A percentile compares a stretch with the other conserved stretches of the same genome.
Evolutionary conservation across 164 flowering plant species (phyloP).

Genomic region (Macadamia tetraphylla): DNA sequence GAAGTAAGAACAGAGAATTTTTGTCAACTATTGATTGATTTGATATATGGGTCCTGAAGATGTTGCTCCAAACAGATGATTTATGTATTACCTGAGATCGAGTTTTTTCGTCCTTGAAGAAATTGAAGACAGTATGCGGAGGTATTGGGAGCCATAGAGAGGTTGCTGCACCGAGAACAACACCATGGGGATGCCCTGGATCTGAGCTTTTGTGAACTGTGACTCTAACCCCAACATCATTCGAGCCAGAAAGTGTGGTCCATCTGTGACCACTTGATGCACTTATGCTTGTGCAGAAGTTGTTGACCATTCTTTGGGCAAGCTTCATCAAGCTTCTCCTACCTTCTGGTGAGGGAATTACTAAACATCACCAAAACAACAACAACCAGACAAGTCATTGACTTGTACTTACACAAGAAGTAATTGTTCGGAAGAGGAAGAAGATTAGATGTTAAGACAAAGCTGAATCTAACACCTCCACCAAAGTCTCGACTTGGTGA

Average conservation of each 20-base stretch:
- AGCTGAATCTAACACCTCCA: neutral
- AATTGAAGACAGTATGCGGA: slow-evolving; percentile 44
- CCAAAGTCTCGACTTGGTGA: slow-evolving; percentile 18
- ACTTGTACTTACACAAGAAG: too few relatives aligned
- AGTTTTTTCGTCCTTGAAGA: slow-evolving; percentile 49
- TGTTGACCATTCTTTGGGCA: slow-evolving; percentile 53
- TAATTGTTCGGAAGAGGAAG: neutral
- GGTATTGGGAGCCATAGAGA: slow-evolving; percentile 54
- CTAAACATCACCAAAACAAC: neutral
- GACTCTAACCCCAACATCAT: slow-evolving; percentile 44
- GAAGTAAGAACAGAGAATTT: neutral
- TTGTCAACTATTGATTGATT: neutral
- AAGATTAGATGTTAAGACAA: neutral
- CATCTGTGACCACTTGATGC: slow-evolving; percentile 38
- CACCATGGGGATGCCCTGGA: slow-evolving; percentile 53
- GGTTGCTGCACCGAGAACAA: slow-evolving; percentile 59
- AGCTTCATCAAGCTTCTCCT: slow-evolving; percentile 63
- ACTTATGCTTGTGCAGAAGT: slow-evolving; percentile 47
- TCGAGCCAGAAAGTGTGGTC: slow-evolving; percentile 40
- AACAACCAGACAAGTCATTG: too few relatives aligned
- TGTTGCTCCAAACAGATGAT: neutral
- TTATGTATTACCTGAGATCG: slow-evolving; percentile 40
- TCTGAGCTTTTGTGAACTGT: slow-evolving; percentile 43
- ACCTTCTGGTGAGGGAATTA: slow-evolving; percentile 46
- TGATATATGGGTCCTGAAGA: too few relatives aligned